These are phyloP conservation scores for Herpotrichia juniperi DNA, from an alignment of 2,329 filamentous ascomycete species.

Conservation along the genomic window DNA sequence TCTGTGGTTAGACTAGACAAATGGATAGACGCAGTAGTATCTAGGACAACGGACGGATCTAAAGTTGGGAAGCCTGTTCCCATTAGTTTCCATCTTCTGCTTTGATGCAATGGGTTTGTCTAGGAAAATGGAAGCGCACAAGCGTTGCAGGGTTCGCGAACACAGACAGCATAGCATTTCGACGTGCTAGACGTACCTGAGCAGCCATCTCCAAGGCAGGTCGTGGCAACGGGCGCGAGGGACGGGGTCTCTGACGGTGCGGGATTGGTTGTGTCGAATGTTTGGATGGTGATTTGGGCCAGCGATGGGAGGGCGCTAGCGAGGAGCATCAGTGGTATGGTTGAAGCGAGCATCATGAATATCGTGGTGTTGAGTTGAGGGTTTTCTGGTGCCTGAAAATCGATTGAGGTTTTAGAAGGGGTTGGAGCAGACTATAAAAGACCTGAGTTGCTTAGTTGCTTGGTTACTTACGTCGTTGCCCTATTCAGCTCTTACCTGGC, in stretches of 20 bases:
- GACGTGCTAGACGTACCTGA: constrained; percentile 14
- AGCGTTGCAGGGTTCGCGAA: constrained; percentile 22
- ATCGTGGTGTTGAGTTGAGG: neutral
- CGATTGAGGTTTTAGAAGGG: constrained; percentile 3
- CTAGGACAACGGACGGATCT: neutral
- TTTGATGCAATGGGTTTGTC: neutral
- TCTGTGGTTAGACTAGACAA: no score
- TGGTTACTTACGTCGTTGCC: no score
- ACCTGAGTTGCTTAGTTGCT: no score
- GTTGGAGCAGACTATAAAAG: neutral
- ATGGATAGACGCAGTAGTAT: no score
- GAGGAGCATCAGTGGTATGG: constrained; percentile 32
- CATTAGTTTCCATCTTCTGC: neutral
- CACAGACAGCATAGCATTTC: constrained; percentile 32
- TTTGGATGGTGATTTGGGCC: constrained; percentile 37
- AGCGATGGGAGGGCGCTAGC: constrained; percentile 22
- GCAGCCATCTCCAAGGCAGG: neutral
- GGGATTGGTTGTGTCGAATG: constrained; percentile 13
- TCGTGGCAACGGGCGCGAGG: neutral
- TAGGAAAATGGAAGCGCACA: constrained; percentile 27
- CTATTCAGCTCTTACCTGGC: no score
- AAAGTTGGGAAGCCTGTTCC: neutral
- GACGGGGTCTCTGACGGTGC: no score
- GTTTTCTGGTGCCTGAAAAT: neutral
- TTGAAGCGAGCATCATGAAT: constrained; percentile 29